phyloP scores from a whole-genome alignment of 768 basidiomycete genomes.

The Termitomyces sp. region DNA sequence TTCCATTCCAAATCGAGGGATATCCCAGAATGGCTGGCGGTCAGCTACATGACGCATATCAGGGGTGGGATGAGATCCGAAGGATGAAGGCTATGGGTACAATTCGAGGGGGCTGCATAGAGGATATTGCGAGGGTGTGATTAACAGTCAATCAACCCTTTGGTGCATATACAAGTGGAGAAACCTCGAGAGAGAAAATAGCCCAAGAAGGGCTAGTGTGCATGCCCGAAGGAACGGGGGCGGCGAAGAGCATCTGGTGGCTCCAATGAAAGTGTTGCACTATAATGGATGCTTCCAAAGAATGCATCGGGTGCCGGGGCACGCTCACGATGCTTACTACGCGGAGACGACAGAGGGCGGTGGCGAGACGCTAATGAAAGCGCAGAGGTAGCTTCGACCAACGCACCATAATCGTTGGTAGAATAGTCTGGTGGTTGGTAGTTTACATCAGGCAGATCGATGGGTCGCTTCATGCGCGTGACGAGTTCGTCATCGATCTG shows the following conservation, averaged over 20 bases:
- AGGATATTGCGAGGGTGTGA: background rate
- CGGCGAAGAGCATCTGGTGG: background rate
- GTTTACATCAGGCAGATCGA: constrained; percentile 2
- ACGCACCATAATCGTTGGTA: background rate
- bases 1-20: background rate
- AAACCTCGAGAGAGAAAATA: background rate
- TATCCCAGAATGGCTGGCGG: background rate
- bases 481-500: constrained; percentile 7
- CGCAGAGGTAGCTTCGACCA: background rate
- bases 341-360: background rate
- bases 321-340: background rate
- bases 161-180: background rate
- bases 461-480: constrained; percentile 4
- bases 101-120: background rate
- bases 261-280: background rate
- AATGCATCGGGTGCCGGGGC: background rate
- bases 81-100: too few species aligned
- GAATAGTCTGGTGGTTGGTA: background rate
- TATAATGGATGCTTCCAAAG: background rate
- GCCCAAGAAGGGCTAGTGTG: background rate
- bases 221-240: background rate
- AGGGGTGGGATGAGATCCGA: background rate
- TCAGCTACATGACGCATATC: background rate
- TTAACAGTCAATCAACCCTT: constrained; percentile 1
- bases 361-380: background rate